These are phyloP conservation scores for Tieghemiomyces parasiticus DNA, from an alignment of 192 early-diverging fungal genomes.

Conservation along the genomic window DNA sequence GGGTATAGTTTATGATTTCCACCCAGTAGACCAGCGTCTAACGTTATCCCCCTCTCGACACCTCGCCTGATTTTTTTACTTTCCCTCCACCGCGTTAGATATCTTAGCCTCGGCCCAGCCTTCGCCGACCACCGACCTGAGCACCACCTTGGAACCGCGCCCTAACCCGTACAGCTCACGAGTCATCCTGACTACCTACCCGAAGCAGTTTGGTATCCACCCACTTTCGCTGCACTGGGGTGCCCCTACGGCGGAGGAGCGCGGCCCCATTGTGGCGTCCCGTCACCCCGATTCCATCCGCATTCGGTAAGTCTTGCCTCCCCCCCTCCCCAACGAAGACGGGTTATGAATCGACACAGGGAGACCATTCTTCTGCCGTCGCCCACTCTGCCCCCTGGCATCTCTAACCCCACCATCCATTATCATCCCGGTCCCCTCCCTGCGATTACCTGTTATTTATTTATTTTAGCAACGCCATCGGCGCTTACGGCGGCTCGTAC, in stretches of 20 bases:
- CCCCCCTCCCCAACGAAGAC: no score
- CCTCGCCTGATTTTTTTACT: no score
- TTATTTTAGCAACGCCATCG: conserved; percentile 68
- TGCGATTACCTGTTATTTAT: background rate
- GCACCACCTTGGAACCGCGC: background rate
- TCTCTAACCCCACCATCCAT: no score
- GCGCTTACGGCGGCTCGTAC: conserved; percentile 85
- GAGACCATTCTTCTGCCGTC: no score
- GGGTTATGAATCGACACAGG: no score
- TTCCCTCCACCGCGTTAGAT: no score
- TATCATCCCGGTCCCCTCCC: no score
- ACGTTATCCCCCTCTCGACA: no score
- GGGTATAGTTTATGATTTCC: no score
- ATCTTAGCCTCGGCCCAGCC: no score
- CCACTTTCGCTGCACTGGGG: conserved; percentile 70
- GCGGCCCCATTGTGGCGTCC: conserved; percentile 81
- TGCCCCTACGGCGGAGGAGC: conserved; percentile 41
- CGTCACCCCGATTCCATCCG: conserved; percentile 57
- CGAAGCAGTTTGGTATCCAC: conserved; percentile 47
- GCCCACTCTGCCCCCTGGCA: no score
- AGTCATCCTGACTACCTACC: conserved; percentile 57
- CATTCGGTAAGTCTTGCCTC: conserved; percentile 32
- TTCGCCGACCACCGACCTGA: background rate
- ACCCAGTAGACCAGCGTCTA: no score
- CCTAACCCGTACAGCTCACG: conserved; percentile 31